These are phyloP conservation scores for Clitopilus hobsonii DNA, from an alignment of 768 basidiomycete species.

Conservation along the genomic window DNA sequence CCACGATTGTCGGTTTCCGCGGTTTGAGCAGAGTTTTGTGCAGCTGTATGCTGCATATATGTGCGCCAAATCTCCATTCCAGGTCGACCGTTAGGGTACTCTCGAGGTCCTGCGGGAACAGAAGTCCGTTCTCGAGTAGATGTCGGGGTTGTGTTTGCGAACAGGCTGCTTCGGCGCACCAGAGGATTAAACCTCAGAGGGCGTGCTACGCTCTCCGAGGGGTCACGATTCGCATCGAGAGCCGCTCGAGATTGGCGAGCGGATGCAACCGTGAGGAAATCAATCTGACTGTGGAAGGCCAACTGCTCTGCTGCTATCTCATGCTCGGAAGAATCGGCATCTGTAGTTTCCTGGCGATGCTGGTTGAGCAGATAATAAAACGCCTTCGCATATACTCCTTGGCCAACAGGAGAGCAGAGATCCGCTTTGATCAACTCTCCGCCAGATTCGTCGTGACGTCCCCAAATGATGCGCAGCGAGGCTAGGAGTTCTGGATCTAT, in stretches of 20 bases:
- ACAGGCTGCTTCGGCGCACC: constrained; percentile 14
- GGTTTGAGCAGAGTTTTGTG: too few relatives aligned
- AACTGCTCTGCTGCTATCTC: neutral
- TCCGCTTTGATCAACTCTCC: constrained; percentile 57
- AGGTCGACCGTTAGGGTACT: constrained; percentile 20
- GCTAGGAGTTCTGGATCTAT: constrained; percentile 76
- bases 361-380: constrained; percentile 82
- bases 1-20: too few relatives aligned
- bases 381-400: constrained; percentile 76
- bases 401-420: constrained; percentile 63
- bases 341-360: constrained; percentile 58
- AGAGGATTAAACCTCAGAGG: constrained; percentile 13
- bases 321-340: constrained; percentile 20
- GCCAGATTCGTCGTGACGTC: constrained; percentile 55
- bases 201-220: constrained; percentile 11
- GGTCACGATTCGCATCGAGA: too few relatives aligned
- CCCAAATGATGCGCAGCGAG: constrained; percentile 83
- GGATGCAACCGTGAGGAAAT: neutral
- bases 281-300: neutral
- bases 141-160: constrained; percentile 5
- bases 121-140: constrained; percentile 37
- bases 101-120: constrained; percentile 49
- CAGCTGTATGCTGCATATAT: too few relatives aligned
- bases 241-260: neutral
- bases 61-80: constrained; percentile 18